phyloP scores from a whole-genome alignment of 2,329 filamentous ascomycete genomes.

The Monilinia aucupariae region DNA sequence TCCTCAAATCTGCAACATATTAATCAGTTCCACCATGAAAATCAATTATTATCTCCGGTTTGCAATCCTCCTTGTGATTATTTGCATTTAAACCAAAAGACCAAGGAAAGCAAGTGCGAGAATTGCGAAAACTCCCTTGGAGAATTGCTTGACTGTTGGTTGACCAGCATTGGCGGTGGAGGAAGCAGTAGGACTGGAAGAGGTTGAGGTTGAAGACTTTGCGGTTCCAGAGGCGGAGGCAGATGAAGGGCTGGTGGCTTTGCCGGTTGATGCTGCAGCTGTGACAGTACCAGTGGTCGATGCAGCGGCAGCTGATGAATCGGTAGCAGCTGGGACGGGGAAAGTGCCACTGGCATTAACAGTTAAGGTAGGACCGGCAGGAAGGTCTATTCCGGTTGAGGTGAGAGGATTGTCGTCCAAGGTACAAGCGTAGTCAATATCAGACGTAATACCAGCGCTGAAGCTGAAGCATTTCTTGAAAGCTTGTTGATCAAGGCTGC shows the following conservation, averaged over 20 bases:
- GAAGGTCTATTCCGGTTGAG: neutral
- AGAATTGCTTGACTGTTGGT: constrained; percentile 9
- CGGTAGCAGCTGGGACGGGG: constrained; percentile 4
- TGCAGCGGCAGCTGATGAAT: neutral
- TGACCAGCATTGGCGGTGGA: constrained; percentile 5
- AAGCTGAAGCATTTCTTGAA: neutral
- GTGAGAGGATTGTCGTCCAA: neutral
- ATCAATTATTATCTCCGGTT: neutral
- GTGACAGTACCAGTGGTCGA: neutral
- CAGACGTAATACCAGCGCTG: neutral
- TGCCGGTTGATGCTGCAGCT: neutral
- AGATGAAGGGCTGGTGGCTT: neutral
- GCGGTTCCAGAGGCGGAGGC: neutral
- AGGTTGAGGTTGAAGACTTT: neutral
- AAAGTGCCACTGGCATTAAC: constrained; percentile 9
- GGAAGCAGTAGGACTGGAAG: constrained; percentile 1
- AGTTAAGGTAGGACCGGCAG: neutral
- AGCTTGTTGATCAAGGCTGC: constrained; percentile 8
- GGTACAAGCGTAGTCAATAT: constrained; percentile 5
- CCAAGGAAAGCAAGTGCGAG: constrained; percentile 14
- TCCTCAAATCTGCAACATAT: neutral
- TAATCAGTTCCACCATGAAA: neutral
- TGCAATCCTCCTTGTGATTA: neutral
- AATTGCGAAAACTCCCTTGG: constrained; percentile 13
- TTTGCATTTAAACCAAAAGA: neutral